Evolutionary conservation across 345 rosid species (phyloP).

Genomic region (Pelargonium nanum): DNA sequence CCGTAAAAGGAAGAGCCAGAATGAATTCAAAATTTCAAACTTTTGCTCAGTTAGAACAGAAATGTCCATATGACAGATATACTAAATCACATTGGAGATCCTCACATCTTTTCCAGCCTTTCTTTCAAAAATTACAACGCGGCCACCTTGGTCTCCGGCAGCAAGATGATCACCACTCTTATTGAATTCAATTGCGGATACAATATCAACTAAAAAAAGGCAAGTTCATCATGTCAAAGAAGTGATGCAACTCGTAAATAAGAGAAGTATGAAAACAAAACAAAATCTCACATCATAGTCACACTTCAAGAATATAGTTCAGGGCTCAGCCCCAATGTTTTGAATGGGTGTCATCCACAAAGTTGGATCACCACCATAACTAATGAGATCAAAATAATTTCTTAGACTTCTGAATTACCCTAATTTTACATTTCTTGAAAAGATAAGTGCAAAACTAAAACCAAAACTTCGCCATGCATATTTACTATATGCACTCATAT

Average conservation of each 20-base stretch:
- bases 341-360: background rate
- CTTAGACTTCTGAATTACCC: background rate
- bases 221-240: background rate
- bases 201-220: constrained; percentile 29
- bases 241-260: background rate
- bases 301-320: background rate
- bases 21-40: constrained; percentile 1
- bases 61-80: background rate
- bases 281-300: background rate
- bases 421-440: background rate
- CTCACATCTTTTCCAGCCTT: constrained; percentile 26
- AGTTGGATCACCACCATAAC: background rate
- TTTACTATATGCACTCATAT: background rate
- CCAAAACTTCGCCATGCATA: background rate
- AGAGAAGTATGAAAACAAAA: background rate
- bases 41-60: background rate
- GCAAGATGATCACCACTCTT: constrained; percentile 51
- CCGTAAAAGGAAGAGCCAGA: constrained; percentile 9
- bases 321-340: background rate
- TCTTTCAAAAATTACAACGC: constrained; percentile 43
- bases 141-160: constrained; percentile 58
- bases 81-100: constrained; percentile 1
- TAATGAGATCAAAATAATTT: too few relatives aligned
- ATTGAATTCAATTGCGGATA: constrained; percentile 46
- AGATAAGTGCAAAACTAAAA: too few relatives aligned